Conservation (phyloP, 768 basidiomycete genomes). For the Podaxis sp. region DNA sequence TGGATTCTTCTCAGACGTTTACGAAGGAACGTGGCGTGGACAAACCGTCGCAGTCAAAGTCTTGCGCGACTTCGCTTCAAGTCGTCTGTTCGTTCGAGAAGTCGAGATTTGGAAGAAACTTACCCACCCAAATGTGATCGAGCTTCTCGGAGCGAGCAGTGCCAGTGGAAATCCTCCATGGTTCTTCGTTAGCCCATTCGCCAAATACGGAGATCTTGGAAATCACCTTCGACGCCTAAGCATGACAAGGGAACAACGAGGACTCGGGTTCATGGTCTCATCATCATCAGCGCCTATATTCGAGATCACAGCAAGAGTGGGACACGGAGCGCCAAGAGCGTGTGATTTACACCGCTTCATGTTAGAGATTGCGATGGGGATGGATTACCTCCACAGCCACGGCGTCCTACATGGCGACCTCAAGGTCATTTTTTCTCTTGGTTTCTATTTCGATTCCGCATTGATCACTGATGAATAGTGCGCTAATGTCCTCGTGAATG, state of each 20-base stretch:
- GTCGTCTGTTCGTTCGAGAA: constrained; percentile 66
- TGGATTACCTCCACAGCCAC: constrained; percentile 74
- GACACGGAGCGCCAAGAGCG: constrained; percentile 18
- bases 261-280: constrained; percentile 18
- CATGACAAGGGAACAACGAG: constrained; percentile 15
- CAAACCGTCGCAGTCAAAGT: constrained; percentile 73
- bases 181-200: constrained; percentile 79
- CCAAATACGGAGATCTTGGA: constrained; percentile 62
- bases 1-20: constrained; percentile 79
- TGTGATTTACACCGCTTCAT: constrained; percentile 61
- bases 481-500: constrained; percentile 76
- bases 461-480: constrained; percentile 36
- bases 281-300: constrained; percentile 5
- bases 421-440: constrained; percentile 46
- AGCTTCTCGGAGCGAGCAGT: constrained; percentile 77
- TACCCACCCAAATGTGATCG: constrained; percentile 67
- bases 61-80: constrained; percentile 58
- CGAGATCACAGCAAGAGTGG: constrained; percentile 2
- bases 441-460: neutral
- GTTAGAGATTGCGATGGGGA: constrained; percentile 79
- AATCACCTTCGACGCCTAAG: constrained; percentile 40
- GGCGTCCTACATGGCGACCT: constrained; percentile 79
- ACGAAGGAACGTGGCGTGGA: constrained; percentile 71
- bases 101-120: constrained; percentile 72
- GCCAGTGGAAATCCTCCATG: constrained; percentile 68